phyloP scores from a whole-genome alignment of 1,139 yeast genomes.

The Taphrina communis region DNA sequence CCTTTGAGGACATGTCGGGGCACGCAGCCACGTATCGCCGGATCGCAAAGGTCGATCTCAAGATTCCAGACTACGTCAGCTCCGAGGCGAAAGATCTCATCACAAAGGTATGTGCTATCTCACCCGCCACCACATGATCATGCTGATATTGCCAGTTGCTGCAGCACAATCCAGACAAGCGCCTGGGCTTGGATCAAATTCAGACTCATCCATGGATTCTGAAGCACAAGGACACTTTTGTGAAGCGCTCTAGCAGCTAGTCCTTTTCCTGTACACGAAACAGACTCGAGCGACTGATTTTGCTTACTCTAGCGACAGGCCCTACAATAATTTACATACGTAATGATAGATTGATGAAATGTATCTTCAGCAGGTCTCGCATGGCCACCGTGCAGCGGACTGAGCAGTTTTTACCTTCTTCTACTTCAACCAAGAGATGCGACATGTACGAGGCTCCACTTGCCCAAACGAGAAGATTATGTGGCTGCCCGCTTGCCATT shows the following conservation, averaged over 20 bases:
- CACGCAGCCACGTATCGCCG: constrained; percentile 76
- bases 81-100: constrained; percentile 81
- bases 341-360: background rate
- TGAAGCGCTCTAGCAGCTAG: constrained; percentile 34
- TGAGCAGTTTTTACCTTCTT: no score
- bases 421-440: no score
- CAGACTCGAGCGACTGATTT: no score
- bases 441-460: no score
- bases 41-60: constrained; percentile 75
- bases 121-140: background rate
- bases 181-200: constrained; percentile 68
- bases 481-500: no score
- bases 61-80: constrained; percentile 72
- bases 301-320: background rate
- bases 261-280: background rate
- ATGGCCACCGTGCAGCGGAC: no score
- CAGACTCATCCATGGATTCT: constrained; percentile 82
- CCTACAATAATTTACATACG: constrained; percentile 1
- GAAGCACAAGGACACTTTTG: constrained; percentile 56
- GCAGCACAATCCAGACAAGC: constrained; percentile 69
- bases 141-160: constrained; percentile 53
- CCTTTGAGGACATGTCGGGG: constrained; percentile 77
- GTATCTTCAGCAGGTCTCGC: no score
- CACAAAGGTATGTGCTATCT: constrained; percentile 47
- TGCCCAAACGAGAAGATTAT: no score